Evolutionary conservation across 176 grass and related monocot genomes (phyloP).

Genomic region (Bothriochloa decipiens): DNA sequence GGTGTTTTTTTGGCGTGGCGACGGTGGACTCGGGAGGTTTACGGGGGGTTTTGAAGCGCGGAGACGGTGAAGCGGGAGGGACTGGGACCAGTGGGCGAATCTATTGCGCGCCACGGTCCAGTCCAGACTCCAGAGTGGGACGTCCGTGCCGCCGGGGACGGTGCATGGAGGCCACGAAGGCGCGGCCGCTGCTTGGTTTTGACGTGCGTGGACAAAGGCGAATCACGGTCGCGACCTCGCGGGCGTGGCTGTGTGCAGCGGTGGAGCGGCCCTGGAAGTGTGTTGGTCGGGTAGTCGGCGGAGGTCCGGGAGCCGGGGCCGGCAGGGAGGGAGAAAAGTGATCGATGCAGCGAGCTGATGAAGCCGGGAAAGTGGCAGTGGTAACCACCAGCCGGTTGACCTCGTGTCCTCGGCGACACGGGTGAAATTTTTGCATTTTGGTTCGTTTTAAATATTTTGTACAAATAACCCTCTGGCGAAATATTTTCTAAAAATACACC

Average conservation of each 20-base stretch:
- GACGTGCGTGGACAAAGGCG: background rate
- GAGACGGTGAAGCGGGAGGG: background rate
- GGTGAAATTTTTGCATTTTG: no score
- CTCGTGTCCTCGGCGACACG: no score
- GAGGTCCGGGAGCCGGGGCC: no score
- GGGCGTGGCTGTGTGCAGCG: background rate
- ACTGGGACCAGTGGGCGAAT: background rate
- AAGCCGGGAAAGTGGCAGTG: background rate
- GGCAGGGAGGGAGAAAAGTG: no score
- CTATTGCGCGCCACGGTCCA: background rate
- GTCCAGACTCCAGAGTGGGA: no score
- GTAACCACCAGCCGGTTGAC: background rate
- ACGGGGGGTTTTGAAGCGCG: conserved; percentile 27
- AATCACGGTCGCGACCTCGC: background rate
- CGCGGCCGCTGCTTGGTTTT: background rate
- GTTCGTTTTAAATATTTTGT: no score
- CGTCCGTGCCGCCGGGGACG: background rate
- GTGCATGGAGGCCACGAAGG: conserved; percentile 12
- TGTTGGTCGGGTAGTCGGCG: no score
- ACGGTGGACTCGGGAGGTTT: conserved; percentile 2
- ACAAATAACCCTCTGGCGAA: no score
- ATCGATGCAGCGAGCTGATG: background rate
- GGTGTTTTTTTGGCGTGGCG: background rate
- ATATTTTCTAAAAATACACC: no score
- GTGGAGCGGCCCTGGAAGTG: background rate